Percentiles rank a stretch among this genome's conserved stretches.
Conservation (phyloP, 75 land plant genomes). For the Azolla pinnata region DNA sequence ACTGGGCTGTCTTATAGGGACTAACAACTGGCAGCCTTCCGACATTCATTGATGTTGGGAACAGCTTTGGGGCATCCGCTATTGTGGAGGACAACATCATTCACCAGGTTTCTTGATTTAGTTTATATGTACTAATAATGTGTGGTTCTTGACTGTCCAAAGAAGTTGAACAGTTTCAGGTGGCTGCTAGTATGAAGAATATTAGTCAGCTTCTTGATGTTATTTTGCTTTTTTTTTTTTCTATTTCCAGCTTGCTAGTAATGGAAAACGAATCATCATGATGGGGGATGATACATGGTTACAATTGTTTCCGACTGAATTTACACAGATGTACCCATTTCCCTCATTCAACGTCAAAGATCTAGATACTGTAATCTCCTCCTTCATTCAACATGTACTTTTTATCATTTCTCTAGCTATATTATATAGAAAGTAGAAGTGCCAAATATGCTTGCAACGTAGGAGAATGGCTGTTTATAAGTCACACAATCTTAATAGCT, state of each 20-base stretch:
- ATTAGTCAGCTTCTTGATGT: background rate
- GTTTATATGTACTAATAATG: no score
- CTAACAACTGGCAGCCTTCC: slow-evolving; percentile 93
- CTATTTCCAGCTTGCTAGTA: slow-evolving; percentile 53
- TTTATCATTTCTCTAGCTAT: no score
- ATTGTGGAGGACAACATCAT: slow-evolving; percentile 93
- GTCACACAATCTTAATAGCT: no score
- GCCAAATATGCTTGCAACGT: background rate
- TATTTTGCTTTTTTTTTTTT: background rate
- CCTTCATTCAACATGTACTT: no score
- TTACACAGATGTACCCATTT: slow-evolving; percentile 63
- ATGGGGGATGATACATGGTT: slow-evolving; percentile 99
- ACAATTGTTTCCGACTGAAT: slow-evolving; percentile 89
- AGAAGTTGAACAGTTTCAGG: no score
- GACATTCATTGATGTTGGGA: slow-evolving; percentile 93
- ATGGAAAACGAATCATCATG: slow-evolving; percentile 79
- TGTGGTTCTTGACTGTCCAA: no score
- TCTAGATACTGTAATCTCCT: slow-evolving; percentile 71
- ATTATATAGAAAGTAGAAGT: no score
- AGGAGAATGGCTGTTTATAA: no score
- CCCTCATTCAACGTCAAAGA: slow-evolving; percentile 99
- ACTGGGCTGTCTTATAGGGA: slow-evolving; percentile 42
- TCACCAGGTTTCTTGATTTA: slow-evolving; percentile 46
- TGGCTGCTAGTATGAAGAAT: no score
- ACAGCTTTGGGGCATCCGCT: slow-evolving; percentile 98